Conservation (phyloP, 176 grass and related monocot genomes). For the Hyparrhenia diplandra region DNA sequence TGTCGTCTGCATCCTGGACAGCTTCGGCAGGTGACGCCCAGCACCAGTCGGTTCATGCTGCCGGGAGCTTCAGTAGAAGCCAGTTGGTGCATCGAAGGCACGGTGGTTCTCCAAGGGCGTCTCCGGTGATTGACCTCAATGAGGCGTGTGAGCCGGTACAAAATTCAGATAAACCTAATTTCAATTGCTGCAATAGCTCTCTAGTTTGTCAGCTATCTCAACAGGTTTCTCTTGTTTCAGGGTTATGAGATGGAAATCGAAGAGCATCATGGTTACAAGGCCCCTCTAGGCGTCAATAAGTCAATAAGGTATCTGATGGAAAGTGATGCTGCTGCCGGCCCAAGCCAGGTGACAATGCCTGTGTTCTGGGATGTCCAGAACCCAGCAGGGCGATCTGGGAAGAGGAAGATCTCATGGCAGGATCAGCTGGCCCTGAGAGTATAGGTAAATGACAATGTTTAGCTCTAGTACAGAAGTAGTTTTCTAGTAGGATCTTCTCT, state of each 20-base stretch:
- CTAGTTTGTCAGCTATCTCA: neutral
- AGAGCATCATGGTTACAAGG: constrained; percentile 18
- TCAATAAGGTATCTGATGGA: constrained; percentile 23
- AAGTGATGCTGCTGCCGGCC: neutral
- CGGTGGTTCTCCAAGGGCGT: constrained; percentile 9
- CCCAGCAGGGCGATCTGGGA: constrained; percentile 2
- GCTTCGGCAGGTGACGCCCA: neutral
- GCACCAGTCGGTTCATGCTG: neutral
- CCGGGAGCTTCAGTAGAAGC: constrained; percentile 15
- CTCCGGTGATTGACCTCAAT: constrained; percentile 57
- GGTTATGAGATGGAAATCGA: constrained; percentile 36
- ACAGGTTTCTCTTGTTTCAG: constrained; percentile 19
- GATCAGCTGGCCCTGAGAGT: constrained; percentile 64
- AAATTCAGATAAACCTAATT: neutral
- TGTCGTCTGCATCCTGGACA: neutral
- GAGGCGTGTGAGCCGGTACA: constrained; percentile 59
- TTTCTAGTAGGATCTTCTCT: constrained; percentile 11
- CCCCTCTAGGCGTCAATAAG: neutral
- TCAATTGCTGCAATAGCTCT: neutral
- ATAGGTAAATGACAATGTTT: constrained; percentile 32
- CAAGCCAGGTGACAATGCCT: constrained; percentile 21
- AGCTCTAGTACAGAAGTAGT: neutral
- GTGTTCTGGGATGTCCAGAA: constrained; percentile 31
- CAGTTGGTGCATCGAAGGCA: neutral
- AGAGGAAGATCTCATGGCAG: constrained; percentile 72